Evolutionary conservation across 371 early-diverging fungal species (phyloP).

Genomic region (Catenaria anguillulae): DNA sequence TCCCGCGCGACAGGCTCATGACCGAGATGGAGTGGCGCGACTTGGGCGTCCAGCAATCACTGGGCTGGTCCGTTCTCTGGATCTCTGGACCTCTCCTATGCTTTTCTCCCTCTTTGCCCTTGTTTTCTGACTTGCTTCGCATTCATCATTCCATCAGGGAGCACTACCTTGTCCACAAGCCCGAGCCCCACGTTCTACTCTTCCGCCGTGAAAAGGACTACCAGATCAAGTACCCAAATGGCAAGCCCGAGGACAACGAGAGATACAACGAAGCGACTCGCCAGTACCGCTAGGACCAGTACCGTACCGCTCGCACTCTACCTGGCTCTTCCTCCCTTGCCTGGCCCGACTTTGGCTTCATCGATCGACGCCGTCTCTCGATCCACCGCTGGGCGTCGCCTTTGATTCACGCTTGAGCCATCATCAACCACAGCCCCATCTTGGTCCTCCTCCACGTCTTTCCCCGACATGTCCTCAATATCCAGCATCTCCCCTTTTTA

Average conservation of each 20-base stretch:
- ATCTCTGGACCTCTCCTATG: neutral
- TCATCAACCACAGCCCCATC: no score
- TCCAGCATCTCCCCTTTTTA: no score
- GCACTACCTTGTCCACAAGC: constrained; percentile 54
- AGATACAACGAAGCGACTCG: neutral
- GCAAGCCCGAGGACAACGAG: constrained; percentile 1
- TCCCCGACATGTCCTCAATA: no score
- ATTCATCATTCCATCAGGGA: constrained; percentile 15
- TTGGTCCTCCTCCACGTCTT: no score
- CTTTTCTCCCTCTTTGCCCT: neutral
- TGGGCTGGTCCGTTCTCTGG: constrained; percentile 56
- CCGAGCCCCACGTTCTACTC: constrained; percentile 72
- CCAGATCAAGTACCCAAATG: constrained; percentile 33
- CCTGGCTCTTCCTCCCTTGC: no score
- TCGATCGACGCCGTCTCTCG: no score
- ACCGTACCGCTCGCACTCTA: no score
- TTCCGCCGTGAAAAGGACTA: constrained; percentile 59
- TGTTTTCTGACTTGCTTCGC: neutral
- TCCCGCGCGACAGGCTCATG: constrained; percentile 43
- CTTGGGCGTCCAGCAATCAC: constrained; percentile 60
- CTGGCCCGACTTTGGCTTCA: no score
- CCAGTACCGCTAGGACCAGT: no score
- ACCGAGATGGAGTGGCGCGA: constrained; percentile 58
- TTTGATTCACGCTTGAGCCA: no score
- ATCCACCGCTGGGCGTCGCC: no score